Conservation (phyloP, 176 grass and related monocot genomes). For the Secale cereale region DNA sequence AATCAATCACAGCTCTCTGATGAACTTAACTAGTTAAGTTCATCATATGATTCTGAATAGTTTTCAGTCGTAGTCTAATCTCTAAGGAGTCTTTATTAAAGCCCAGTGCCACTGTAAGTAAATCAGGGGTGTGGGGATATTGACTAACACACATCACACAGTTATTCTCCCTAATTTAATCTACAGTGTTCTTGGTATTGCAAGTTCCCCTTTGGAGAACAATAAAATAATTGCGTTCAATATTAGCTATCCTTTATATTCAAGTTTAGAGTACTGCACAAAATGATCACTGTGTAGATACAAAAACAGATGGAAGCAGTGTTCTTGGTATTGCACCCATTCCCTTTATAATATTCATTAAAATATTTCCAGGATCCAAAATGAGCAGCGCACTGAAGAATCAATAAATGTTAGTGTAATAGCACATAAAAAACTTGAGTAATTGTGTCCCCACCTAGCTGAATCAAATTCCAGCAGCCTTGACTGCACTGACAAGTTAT, state of each 20-base stretch:
- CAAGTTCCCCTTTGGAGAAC: neutral
- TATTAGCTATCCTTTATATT: neutral
- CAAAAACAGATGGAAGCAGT: neutral
- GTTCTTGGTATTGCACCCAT: neutral
- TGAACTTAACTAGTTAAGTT: constrained; percentile 20
- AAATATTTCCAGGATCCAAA: neutral
- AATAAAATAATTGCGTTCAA: neutral
- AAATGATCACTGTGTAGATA: neutral
- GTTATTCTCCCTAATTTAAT: neutral
- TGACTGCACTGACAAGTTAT: neutral
- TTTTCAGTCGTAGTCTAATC: neutral
- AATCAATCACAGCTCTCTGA: constrained; percentile 13
- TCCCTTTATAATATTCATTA: neutral
- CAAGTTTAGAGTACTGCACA: neutral
- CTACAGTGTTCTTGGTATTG: constrained; percentile 2
- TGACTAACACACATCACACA: neutral
- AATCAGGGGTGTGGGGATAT: neutral
- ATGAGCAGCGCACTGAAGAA: neutral
- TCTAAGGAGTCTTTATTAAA: neutral
- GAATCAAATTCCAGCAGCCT: neutral
- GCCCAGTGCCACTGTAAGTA: neutral
- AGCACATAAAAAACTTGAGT: neutral
- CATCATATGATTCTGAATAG: neutral
- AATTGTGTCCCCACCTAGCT: neutral
- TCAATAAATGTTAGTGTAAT: neutral